Evolutionary conservation across 345 rosid genomes (phyloP), one percentile per base, ranked within the genome.

Genomic region (Aquilaria yunnanensis): DNA sequence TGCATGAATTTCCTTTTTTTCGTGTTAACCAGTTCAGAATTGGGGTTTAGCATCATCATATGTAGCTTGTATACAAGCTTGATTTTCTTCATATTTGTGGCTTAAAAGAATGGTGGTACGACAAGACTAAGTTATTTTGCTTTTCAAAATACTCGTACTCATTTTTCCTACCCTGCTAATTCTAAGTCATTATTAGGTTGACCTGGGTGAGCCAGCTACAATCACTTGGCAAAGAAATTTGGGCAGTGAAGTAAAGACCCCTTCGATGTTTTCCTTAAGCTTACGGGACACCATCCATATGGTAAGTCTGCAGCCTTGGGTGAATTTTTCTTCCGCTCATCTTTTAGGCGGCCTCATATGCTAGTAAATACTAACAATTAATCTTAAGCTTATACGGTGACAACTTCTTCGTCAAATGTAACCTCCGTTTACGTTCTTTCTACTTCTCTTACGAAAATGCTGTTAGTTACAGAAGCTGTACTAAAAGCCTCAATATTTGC

Each of bases 211-310:
- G 65, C 78, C 80, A 51, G 75, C 91, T 30, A 68, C 70, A 6
- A 32, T 85, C 51, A 77, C 87, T 61, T 88, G 96, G 96, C 74
- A 77, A 69, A 72, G 92, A 31, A 63, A 65, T 68, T 62, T 88
- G 62, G 74, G 77, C 47, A 60, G 73, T 56, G 72, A 65, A 45
- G 68, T 53, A 16, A 81, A 74, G 43, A 52, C 67, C 43, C 87
- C 89, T 60, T 14, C 56, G 7, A 66, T 45, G 32, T 80, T 81
- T 70, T 70, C 65, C 56, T 32, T 85, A 14, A 72, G 58, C 30
- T 70, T 79, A 41, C 61, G 73, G 64, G 88, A 85, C 37, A 66
- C 74, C 33, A 63, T 72, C 68, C 88, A 83, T 63, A 12, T 87
- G 95, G 95, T 87, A 77, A 56, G 55, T 33, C 43, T 37, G 43